Evolutionary conservation across 1,284 basidiomycete species (phyloP), one percentile per base, ranked within the genome.

Genomic region (Boletellus sp.): DNA sequence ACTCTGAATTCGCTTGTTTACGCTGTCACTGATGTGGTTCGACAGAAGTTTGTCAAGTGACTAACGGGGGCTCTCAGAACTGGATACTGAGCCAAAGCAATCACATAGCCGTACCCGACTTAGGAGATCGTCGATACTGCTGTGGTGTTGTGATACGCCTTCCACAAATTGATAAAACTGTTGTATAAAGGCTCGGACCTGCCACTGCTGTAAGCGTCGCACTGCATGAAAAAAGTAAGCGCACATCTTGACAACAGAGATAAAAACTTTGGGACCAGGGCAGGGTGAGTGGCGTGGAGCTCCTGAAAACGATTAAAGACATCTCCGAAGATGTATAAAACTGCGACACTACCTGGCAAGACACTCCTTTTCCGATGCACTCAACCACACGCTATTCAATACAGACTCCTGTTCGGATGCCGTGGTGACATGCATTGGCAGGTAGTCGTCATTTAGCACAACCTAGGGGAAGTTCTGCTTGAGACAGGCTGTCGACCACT

Each of bases 161-260:
- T 98, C 95, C 0, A 94, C 85, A 64, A 98, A 99, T 30, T 91
- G 84, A 66, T 98, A 97, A 72, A 98, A 99, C 59, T 94, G 92
- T 57, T 95, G 90, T 22, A 97, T 91, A 60, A 96, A 96, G 40
- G 79, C 81, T 29, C 94, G 85, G 49, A 99, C 93, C 83, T 91
- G 59, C 35, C 23, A 14, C 23, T 16, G 26, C 43, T 14, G 33
- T 44, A 16, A 47, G 27, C 9, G 9, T 19, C 42, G n/a, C 17
- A 13, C 43, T 26, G 36, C 9, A 38, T 9, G 16, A 25, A 45
- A 37, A 34, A 42, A 16, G 32, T 2, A 25, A 36, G 61, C 78
- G 23, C 62, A 88, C 88, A 60, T 97, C 91, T 74, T 93, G 90
- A 65, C 95, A 99, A 61, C 92, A 96, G 36, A 93, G 74, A 52